Evolutionary conservation across 345 rosid species (phyloP).

Genomic region (Hypericum perforatum): DNA sequence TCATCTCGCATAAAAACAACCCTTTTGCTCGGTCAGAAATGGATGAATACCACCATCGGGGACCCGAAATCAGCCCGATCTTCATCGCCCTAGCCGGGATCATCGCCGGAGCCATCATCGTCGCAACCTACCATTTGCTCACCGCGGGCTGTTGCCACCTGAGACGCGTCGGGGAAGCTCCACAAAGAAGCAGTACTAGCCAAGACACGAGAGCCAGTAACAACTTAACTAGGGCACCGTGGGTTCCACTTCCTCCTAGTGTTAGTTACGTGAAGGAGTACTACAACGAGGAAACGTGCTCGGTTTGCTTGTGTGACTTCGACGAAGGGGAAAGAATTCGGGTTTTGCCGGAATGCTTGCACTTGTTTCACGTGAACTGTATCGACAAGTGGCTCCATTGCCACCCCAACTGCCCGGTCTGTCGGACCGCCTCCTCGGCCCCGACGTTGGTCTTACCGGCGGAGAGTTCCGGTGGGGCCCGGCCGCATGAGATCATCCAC

Average conservation of each 20-base stretch:
- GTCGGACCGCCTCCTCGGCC: conserved; percentile 20
- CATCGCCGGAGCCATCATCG: conserved; percentile 29
- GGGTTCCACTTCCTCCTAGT: conserved; percentile 5
- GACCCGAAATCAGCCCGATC: conserved; percentile 14
- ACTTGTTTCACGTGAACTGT: conserved; percentile 39
- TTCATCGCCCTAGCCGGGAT: conserved; percentile 32
- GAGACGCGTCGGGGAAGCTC: not conserved
- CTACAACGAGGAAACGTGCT: conserved; percentile 26
- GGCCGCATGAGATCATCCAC: too few species aligned
- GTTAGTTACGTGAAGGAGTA: conserved; percentile 19
- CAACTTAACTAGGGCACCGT: not conserved
- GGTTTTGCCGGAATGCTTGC: conserved; percentile 35
- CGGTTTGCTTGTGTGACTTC: conserved; percentile 41
- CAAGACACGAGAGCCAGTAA: not conserved
- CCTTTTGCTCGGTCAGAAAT: too few species aligned
- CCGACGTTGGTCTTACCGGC: conserved; percentile 8
- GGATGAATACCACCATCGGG: not conserved
- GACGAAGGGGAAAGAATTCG: conserved; percentile 32
- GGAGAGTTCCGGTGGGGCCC: too few species aligned
- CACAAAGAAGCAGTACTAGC: conserved; percentile 1
- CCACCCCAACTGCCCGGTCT: conserved; percentile 43
- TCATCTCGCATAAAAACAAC: too few species aligned
- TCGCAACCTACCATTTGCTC: conserved; percentile 30
- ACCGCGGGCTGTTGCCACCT: conserved; percentile 8
- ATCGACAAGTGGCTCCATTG: conserved; percentile 41